Evolutionary conservation across 805 yeast species (phyloP).

Genomic region (Ogataea saltuana): DNA sequence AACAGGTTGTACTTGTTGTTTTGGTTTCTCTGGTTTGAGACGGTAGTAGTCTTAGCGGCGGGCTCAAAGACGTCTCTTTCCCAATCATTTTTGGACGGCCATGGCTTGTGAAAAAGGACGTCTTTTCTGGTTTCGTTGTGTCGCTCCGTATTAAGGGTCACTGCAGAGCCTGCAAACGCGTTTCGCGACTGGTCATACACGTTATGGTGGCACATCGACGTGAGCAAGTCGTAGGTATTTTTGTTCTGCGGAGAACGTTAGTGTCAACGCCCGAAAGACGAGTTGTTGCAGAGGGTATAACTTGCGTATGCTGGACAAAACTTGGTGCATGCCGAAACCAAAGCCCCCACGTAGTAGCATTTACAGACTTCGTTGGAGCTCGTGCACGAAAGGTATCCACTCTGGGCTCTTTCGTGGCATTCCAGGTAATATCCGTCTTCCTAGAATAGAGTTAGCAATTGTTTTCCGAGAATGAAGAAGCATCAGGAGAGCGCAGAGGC

Average conservation of each 20-base stretch:
- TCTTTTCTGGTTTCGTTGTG: constrained; percentile 12
- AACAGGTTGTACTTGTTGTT: neutral
- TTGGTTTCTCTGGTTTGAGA: neutral
- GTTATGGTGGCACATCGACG: constrained; percentile 21
- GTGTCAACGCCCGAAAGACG: neutral
- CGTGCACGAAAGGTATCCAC: constrained; percentile 23
- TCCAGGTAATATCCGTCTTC: constrained; percentile 26
- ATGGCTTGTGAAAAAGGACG: constrained; percentile 10
- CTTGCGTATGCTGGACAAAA: constrained; percentile 29
- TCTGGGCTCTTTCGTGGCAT: constrained; percentile 26
- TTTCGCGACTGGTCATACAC: constrained; percentile 20
- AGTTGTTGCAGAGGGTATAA: neutral
- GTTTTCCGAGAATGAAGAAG: neutral
- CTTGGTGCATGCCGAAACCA: constrained; percentile 25
- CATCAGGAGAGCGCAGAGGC: neutral
- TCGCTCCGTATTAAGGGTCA: constrained; percentile 2
- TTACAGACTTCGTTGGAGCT: constrained; percentile 27
- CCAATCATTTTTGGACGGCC: constrained; percentile 27
- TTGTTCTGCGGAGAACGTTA: constrained; percentile 17
- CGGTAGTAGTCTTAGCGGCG: neutral
- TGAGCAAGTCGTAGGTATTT: constrained; percentile 23
- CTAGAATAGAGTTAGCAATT: constrained; percentile 12
- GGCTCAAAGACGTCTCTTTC: constrained; percentile 22
- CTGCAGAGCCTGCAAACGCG: constrained; percentile 8
- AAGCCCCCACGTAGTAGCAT: constrained; percentile 31